Evolutionary conservation across 1,284 basidiomycete genomes (phyloP).

Genomic region (Xerocomus nothofagi): DNA sequence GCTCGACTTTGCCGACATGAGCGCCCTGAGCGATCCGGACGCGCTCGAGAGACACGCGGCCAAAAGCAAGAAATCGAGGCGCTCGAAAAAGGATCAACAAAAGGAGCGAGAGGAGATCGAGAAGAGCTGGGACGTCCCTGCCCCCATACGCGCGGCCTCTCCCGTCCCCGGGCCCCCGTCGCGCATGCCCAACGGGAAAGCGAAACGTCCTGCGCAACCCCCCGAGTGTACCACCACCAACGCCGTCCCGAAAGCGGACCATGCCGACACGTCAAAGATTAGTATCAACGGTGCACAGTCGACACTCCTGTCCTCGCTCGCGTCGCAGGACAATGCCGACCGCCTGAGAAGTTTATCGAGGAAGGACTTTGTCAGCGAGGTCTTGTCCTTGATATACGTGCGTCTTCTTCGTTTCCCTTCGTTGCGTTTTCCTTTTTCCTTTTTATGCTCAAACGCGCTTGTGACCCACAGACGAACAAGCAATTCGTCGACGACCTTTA

Average conservation of each 20-base stretch:
- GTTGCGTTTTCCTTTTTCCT: too few relatives aligned
- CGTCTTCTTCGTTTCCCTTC: constrained; percentile 36
- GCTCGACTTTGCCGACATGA: constrained; percentile 68
- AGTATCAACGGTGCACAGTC: constrained; percentile 28
- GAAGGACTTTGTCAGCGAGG: constrained; percentile 66
- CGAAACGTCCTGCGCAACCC: constrained; percentile 14
- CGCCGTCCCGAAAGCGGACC: constrained; percentile 7
- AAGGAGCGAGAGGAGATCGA: constrained; percentile 57
- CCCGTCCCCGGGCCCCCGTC: constrained; percentile 13
- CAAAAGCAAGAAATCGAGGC: constrained; percentile 38
- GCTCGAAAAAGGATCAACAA: constrained; percentile 39
- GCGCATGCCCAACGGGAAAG: constrained; percentile 25
- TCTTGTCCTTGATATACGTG: constrained; percentile 70
- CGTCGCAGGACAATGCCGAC: constrained; percentile 17
- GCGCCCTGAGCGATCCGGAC: constrained; percentile 61
- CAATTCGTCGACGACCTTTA: constrained; percentile 52
- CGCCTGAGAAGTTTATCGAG: constrained; percentile 39
- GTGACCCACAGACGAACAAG: constrained; percentile 44
- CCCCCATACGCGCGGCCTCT: constrained; percentile 18
- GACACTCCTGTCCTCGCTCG: constrained; percentile 33
- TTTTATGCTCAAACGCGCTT: constrained; percentile 9
- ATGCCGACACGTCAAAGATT: constrained; percentile 14
- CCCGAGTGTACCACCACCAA: constrained; percentile 3
- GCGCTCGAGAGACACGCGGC: constrained; percentile 40
- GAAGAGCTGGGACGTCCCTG: constrained; percentile 57